Percentiles rank a stretch among this genome's conserved stretches.
These are phyloP conservation scores for Daldinia eschscholtzii DNA, from an alignment of 2,329 filamentous ascomycete species.

Conservation along the genomic window DNA sequence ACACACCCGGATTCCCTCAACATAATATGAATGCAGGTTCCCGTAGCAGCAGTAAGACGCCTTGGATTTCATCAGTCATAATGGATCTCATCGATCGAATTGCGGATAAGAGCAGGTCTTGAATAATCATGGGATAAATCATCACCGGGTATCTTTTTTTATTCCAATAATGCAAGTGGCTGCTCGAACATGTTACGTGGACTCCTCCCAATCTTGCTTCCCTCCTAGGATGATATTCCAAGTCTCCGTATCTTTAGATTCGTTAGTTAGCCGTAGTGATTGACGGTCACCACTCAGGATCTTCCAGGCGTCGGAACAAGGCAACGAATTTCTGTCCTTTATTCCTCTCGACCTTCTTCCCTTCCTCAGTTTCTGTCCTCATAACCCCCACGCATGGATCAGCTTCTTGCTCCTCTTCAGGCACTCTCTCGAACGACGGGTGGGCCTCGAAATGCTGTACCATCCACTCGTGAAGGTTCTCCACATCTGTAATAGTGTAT, in stretches of 20 bases:
- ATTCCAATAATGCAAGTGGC: slow-evolving; percentile 8
- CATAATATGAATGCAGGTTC: background rate
- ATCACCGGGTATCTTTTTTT: slow-evolving; percentile 13
- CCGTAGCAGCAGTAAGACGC: background rate
- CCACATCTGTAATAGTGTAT: slow-evolving; percentile 98
- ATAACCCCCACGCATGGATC: slow-evolving; percentile 81
- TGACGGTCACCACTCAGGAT: slow-evolving; percentile 74
- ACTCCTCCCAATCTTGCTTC: background rate
- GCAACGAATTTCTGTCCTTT: slow-evolving; percentile 92
- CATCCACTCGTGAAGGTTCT: slow-evolving; percentile 95
- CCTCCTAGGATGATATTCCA: background rate
- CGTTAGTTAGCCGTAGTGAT: background rate
- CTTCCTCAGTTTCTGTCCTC: slow-evolving; percentile 91
- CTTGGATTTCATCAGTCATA: background rate
- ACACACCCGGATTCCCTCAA: too few species aligned
- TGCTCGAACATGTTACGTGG: background rate
- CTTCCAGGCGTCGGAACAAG: slow-evolving; percentile 82
- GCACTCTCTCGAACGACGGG: slow-evolving; percentile 81
- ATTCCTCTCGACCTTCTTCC: slow-evolving; percentile 95
- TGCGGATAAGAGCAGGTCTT: background rate
- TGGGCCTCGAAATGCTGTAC: slow-evolving; percentile 84
- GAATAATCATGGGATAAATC: slow-evolving; percentile 3
- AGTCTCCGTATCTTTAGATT: background rate
- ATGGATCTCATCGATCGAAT: background rate
- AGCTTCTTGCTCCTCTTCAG: slow-evolving; percentile 73